Conservation (phyloP, 1,284 basidiomycete species). For the Papiliotrema laurentii region DNA sequence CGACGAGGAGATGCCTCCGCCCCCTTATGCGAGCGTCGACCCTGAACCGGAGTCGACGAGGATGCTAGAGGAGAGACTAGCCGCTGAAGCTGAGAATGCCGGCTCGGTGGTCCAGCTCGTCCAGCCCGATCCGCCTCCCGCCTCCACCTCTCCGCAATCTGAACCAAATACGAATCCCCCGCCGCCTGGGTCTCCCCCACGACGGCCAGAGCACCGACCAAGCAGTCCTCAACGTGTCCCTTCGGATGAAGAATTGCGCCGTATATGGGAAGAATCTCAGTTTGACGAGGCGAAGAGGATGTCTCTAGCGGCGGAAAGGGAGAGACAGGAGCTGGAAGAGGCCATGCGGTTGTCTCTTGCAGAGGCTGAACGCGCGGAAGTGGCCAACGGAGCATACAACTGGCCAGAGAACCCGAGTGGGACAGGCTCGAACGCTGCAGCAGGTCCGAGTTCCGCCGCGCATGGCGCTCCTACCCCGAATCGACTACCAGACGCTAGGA, state of each 20-base stretch:
- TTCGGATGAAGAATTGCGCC: constrained; percentile 25
- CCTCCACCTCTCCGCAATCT: not conserved
- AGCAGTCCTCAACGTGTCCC: constrained; percentile 12
- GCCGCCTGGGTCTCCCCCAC: not conserved
- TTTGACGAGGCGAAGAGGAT: constrained; percentile 40
- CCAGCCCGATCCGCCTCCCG: not conserved
- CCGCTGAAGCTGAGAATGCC: constrained; percentile 23
- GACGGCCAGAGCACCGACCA: constrained; percentile 5
- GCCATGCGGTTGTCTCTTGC: constrained; percentile 35
- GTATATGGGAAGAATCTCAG: constrained; percentile 38
- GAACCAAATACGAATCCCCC: constrained; percentile 2
- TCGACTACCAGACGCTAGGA: too few relatives aligned
- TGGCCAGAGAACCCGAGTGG: not conserved
- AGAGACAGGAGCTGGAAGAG: constrained; percentile 37
- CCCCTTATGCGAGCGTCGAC: constrained; percentile 38
- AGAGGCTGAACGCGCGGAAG: constrained; percentile 17
- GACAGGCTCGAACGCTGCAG: not conserved
- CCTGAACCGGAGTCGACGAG: constrained; percentile 42
- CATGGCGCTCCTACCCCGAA: too few relatives aligned
- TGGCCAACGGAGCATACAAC: not conserved
- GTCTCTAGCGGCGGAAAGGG: constrained; percentile 27
- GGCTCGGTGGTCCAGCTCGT: not conserved
- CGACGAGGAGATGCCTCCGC: constrained; percentile 35
- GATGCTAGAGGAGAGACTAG: constrained; percentile 31
- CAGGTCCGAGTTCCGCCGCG: not conserved